These are phyloP conservation scores for Podosphaera xanthii DNA, from an alignment of 2,329 filamentous ascomycete genomes.

Conservation along the genomic window DNA sequence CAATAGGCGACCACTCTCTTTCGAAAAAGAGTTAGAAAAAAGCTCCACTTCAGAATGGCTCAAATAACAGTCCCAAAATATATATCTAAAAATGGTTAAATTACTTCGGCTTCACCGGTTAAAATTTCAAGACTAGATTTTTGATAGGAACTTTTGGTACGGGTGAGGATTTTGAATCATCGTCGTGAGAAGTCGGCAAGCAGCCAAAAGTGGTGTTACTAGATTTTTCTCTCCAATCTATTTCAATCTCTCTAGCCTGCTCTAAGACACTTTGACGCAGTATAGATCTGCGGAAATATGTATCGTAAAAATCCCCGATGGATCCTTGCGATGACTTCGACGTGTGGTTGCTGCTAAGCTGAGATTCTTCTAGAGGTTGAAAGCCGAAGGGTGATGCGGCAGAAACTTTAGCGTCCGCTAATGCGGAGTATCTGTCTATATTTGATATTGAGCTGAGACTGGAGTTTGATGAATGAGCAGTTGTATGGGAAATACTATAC, in stretches of 20 bases:
- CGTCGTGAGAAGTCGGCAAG: no score
- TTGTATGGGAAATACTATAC: not conserved
- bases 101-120: no score
- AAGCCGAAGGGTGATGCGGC: not conserved
- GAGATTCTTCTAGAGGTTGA: not conserved
- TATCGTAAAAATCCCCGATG: slow-evolving; percentile 10
- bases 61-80: no score
- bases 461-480: not conserved
- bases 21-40: no score
- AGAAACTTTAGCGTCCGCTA: not conserved
- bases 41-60: no score
- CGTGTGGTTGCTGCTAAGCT: slow-evolving; percentile 2
- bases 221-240: not conserved
- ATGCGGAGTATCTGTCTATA: not conserved
- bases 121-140: no score
- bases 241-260: not conserved
- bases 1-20: no score
- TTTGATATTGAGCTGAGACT: not conserved
- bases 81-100: no score
- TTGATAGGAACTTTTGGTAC: no score
- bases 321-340: slow-evolving; percentile 4
- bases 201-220: no score
- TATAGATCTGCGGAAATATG: slow-evolving; percentile 8
- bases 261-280: slow-evolving; percentile 1
- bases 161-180: no score